A percentile compares a stretch with the other conserved stretches of the same genome.
Conservation (phyloP, 768 basidiomycete species). For the Terana coerulea region DNA sequence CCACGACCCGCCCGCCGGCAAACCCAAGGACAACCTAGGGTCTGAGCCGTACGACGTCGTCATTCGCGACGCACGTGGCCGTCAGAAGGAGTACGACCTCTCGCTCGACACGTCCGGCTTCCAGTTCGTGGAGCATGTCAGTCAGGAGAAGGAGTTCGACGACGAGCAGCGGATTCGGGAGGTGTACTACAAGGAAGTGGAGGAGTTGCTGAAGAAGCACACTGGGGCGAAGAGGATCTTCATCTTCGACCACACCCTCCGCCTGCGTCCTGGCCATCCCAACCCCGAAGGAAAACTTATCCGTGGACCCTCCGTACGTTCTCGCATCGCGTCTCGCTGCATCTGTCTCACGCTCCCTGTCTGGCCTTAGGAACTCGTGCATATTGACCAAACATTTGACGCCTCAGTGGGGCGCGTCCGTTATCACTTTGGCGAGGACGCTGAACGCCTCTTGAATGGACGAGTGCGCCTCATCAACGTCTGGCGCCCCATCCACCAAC, state of each 20-base stretch:
- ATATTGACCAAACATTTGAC: conserved; percentile 42
- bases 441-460: conserved; percentile 35
- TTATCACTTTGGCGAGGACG: conserved; percentile 36
- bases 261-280: background rate
- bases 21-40: conserved; percentile 26
- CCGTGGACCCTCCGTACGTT: conserved; percentile 32
- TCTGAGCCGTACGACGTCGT: conserved; percentile 20
- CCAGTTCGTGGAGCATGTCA: conserved; percentile 30
- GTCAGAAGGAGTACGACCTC: conserved; percentile 24
- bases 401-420: conserved; percentile 34
- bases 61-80: conserved; percentile 29
- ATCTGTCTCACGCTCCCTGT: background rate
- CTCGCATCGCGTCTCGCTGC: background rate
- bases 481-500: conserved; percentile 40
- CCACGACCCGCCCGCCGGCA: conserved; percentile 18
- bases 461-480: conserved; percentile 43
- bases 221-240: conserved; percentile 36
- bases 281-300: conserved; percentile 1
- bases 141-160: conserved; percentile 35
- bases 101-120: conserved; percentile 39
- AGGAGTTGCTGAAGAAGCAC: conserved; percentile 36
- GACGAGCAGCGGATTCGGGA: conserved; percentile 35
- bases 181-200: conserved; percentile 39
- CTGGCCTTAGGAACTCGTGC: conserved; percentile 31
- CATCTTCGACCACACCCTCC: conserved; percentile 44